Evolutionary conservation across 2,329 filamentous ascomycete species (phyloP), one percentile per base, ranked within the genome.

Genomic region (Knufia petricola): DNA sequence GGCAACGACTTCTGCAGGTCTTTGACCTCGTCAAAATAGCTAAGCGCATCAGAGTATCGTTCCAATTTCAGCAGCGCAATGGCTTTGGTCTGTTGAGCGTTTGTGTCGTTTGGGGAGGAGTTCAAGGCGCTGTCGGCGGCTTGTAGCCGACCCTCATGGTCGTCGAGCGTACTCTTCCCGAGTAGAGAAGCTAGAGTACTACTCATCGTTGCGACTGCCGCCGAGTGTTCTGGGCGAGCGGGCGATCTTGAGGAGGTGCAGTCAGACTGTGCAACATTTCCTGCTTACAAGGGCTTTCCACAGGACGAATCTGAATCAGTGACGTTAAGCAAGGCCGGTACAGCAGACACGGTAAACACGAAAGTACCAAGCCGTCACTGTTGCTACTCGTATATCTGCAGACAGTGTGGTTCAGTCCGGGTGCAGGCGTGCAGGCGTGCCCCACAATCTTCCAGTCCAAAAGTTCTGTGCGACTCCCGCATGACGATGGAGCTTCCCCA

Each of bases 1-100:
- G 44, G 44, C 12, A 47, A 17, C 34, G 32, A 37, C 21, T 39
- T 7, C 23, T 47, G 44, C 15, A 39, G 21, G 19, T 21, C 17
- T n/a, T 66, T 62, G 2, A 75, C 76, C 55, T 63, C 66, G 54
- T 75, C 66, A 42, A 82, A 70, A 4, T 73, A 69, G 23, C 71
- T 69, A 40, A 81, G 61, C 13, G 77, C 75, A 60, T 82, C 79
- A 7, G 79, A 74, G 56, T 76, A 82, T 40, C 79, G 76, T 57
- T 83, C 79, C 32, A 82, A 69, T 58, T 82, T 80, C 43, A 82
- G 61, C 37, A 83, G 62, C 4, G 79, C 79, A 34, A 82, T 71
- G 1, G 72, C 68, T 59, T 78, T 79, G 48, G 74, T 72, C 61
- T 79, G 76, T 52, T 78, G 77, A 6, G 77, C 74, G 34, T 76